Evolutionary conservation across 495 filamentous ascomycete species (phyloP).

Genomic region (Echria macrotheca): DNA sequence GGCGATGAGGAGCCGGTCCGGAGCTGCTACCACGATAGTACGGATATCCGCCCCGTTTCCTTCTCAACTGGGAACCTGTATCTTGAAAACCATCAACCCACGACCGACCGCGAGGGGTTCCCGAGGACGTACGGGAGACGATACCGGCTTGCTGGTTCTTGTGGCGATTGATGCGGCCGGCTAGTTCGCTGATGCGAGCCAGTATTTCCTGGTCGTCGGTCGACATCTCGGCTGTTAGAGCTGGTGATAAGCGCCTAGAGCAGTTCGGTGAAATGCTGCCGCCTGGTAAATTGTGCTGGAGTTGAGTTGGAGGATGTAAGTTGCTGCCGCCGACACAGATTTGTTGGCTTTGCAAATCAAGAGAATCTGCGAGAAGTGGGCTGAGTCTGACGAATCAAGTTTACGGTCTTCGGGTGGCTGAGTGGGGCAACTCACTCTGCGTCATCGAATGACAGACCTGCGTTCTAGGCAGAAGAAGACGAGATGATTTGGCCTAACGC

Average conservation of each 20-base stretch:
- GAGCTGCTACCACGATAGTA: constrained; percentile 44
- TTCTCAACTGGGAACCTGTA: constrained; percentile 18
- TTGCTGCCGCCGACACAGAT: background rate
- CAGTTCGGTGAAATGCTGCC: background rate
- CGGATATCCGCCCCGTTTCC: constrained; percentile 31
- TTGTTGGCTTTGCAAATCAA: background rate
- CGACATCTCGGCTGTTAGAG: too few species aligned
- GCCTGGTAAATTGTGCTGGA: background rate
- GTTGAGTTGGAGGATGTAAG: background rate
- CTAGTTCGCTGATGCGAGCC: constrained; percentile 67
- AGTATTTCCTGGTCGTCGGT: constrained; percentile 69
- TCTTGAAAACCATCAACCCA: constrained; percentile 21
- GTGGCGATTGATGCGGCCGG: constrained; percentile 79
- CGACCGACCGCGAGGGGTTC: background rate
- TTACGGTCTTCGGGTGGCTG: too few species aligned
- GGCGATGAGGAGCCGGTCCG: constrained; percentile 49
- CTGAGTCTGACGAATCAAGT: too few species aligned
- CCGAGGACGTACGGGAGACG: background rate
- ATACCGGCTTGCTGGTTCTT: constrained; percentile 55
- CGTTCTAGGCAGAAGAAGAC: background rate
- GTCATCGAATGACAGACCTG: constrained; percentile 4
- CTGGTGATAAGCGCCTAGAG: too few species aligned
- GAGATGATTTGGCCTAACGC: background rate
- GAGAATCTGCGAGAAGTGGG: too few species aligned
- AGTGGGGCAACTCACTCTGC: too few species aligned